These are phyloP conservation scores for Mortierella sp. DNA, from an alignment of 371 early-diverging fungal species.

Conservation along the genomic window DNA sequence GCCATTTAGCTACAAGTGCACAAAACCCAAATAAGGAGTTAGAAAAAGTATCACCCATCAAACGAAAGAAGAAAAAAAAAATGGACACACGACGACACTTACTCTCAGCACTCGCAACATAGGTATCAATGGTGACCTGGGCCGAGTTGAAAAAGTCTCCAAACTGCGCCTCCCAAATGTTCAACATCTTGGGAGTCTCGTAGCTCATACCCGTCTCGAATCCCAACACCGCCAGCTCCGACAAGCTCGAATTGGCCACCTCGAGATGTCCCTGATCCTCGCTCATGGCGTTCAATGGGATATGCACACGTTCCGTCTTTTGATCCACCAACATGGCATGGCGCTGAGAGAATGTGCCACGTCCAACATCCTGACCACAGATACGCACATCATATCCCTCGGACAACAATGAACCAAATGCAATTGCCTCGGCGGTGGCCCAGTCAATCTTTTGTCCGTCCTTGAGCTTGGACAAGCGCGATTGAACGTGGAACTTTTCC, in stretches of 20 bases:
- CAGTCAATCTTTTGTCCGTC: constrained; percentile 88
- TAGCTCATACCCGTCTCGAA: constrained; percentile 95
- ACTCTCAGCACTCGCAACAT: constrained; percentile 84
- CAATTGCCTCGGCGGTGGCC: constrained; percentile 97
- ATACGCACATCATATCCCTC: constrained; percentile 91
- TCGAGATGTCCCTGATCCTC: constrained; percentile 68
- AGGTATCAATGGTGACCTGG: constrained; percentile 95
- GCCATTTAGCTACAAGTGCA: constrained; percentile 80
- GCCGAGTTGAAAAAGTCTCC: constrained; percentile 98
- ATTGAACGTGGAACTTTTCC: constrained; percentile 88
- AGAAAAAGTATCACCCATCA: not conserved
- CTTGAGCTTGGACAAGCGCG: constrained; percentile 75
- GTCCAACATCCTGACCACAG: constrained; percentile 97
- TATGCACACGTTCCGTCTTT: constrained; percentile 71
- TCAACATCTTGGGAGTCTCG: constrained; percentile 84
- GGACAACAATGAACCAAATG: constrained; percentile 87
- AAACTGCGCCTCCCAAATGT: constrained; percentile 98
- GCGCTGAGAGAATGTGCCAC: constrained; percentile 97
- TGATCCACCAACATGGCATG: constrained; percentile 91
- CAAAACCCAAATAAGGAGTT: not conserved
- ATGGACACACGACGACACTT: constrained; percentile 7
- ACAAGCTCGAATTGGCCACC: constrained; percentile 91
- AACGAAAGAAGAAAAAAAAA: not conserved
- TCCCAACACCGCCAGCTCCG: constrained; percentile 95
- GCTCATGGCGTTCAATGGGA: constrained; percentile 84